Evolutionary conservation across 2,329 filamentous ascomycete genomes (phyloP).

Genomic region (Colletotrichum sp.): DNA sequence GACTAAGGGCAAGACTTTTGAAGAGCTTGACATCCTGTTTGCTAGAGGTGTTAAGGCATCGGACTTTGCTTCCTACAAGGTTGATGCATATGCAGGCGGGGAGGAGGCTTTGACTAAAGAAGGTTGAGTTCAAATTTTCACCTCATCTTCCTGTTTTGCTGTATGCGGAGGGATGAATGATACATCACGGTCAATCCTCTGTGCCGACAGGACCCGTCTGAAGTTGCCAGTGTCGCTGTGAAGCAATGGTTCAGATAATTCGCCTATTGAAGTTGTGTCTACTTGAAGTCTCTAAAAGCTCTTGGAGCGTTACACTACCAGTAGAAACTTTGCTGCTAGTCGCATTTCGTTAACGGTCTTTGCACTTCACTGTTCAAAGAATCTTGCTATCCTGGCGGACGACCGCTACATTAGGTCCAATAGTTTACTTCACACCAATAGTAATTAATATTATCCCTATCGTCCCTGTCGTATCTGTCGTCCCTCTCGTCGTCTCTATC

Average conservation of each 20-base stretch:
- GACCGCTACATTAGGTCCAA: fast-evolving
- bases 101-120: slow-evolving; percentile 1
- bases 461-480: too few species aligned
- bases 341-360: not conserved
- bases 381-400: too few species aligned
- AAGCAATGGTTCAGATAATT: not conserved
- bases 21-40: slow-evolving; percentile 39
- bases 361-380: not conserved
- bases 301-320: not conserved
- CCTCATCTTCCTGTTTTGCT: not conserved
- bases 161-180: not conserved
- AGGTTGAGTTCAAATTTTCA: not conserved
- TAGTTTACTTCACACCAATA: too few species aligned
- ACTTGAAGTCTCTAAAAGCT: not conserved
- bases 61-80: slow-evolving; percentile 1
- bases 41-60: not conserved
- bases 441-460: too few species aligned
- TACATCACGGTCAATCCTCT: not conserved
- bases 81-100: slow-evolving; percentile 3
- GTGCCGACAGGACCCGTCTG: fast-evolving
- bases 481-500: too few species aligned
- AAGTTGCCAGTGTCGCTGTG: not conserved
- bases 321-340: not conserved
- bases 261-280: not conserved
- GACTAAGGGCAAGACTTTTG: slow-evolving; percentile 35